phyloP scores from a whole-genome alignment of 2,329 filamentous ascomycete genomes.

The Fusarium sarcochroum region DNA sequence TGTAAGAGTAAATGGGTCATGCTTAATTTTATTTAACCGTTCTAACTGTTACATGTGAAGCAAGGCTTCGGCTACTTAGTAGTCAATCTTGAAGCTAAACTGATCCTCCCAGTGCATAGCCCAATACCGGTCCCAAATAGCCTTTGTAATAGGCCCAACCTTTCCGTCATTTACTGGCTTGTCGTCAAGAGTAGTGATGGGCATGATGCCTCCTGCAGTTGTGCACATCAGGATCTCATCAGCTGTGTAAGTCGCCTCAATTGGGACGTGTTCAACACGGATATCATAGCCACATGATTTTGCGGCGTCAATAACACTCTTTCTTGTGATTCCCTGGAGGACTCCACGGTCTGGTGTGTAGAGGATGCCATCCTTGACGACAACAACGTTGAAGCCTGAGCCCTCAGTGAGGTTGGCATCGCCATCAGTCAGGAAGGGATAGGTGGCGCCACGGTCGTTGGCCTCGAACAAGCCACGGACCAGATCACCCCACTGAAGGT shows the following conservation, averaged over 20 bases:
- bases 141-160: conserved; percentile 61
- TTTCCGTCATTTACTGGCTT: conserved; percentile 57
- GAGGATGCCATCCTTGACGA: conserved; percentile 61
- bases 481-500: conserved; percentile 66
- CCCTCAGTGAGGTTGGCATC: conserved; percentile 65
- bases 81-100: conserved; percentile 36
- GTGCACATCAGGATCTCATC: conserved; percentile 69
- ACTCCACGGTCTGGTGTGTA: conserved; percentile 64
- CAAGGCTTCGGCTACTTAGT: neutral
- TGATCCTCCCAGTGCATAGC: conserved; percentile 37
- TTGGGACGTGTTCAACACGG: conserved; percentile 24
- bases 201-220: conserved; percentile 67
- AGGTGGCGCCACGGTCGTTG: conserved; percentile 59
- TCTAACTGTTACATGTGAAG: too few species aligned
- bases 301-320: conserved; percentile 62
- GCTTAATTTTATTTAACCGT: neutral
- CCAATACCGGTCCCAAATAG: conserved; percentile 65
- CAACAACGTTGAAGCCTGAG: conserved; percentile 63
- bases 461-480: conserved; percentile 62
- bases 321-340: conserved; percentile 63
- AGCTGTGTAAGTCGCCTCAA: conserved; percentile 51
- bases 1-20: neutral
- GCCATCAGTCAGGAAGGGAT: conserved; percentile 66
- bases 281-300: conserved; percentile 52
- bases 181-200: conserved; percentile 63